Percentiles rank a stretch among this genome's conserved stretches.
phyloP scores from a whole-genome alignment of 768 basidiomycete genomes.

The Chlorophyllum brunneum region DNA sequence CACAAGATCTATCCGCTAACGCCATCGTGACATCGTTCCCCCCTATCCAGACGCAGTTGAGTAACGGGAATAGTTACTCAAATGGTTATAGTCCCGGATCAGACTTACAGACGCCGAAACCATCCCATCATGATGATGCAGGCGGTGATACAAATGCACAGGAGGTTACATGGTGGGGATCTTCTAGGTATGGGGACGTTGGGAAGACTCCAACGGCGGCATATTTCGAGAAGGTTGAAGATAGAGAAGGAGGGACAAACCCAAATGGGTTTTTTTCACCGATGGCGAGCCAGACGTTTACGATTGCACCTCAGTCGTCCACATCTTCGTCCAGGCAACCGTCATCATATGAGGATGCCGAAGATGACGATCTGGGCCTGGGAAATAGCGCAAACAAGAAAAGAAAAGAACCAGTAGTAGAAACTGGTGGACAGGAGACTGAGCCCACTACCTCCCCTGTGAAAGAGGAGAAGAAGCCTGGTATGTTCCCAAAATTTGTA shows the following conservation, averaged over 20 bases:
- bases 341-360: conserved; percentile 33
- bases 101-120: conserved; percentile 29
- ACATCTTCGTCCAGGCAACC: conserved; percentile 13
- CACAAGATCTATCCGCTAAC: conserved; percentile 49
- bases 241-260: conserved; percentile 33
- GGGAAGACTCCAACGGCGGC: conserved; percentile 64
- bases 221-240: conserved; percentile 56
- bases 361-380: conserved; percentile 90
- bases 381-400: conserved; percentile 56
- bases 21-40: conserved; percentile 50
- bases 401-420: conserved; percentile 32
- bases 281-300: conserved; percentile 62
- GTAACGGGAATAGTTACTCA: conserved; percentile 32
- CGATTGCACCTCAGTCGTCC: conserved; percentile 27
- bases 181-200: conserved; percentile 19
- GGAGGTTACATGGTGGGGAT: conserved; percentile 64
- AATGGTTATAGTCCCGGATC: conserved; percentile 28
- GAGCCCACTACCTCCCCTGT: conserved; percentile 18
- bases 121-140: conserved; percentile 24
- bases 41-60: conserved; percentile 22
- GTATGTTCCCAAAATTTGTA: conserved; percentile 18
- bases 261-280: conserved; percentile 75
- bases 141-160: conserved; percentile 31
- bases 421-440: conserved; percentile 15
- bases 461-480: conserved; percentile 19